Percentiles rank a stretch among this genome's conserved stretches.
Evolutionary conservation across 2,329 filamentous ascomycete species (phyloP).

Genomic region (Seiridium cupressi): DNA sequence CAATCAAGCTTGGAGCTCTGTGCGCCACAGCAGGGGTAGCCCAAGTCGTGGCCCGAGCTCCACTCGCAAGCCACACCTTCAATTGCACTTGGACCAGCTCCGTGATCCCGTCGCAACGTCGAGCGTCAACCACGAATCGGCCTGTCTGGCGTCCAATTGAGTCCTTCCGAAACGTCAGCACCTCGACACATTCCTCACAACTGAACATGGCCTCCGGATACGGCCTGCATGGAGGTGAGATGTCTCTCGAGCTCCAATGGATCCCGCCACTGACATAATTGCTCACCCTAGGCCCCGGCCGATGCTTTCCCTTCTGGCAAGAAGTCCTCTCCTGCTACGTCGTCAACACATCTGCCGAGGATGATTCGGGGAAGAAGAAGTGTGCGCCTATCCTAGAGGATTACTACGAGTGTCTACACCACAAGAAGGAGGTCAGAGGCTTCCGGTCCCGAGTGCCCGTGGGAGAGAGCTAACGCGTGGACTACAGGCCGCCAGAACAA

Average conservation of each 20-base stretch:
- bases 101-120: conserved; percentile 12
- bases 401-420: conserved; percentile 98
- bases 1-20: neutral
- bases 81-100: conserved; percentile 8
- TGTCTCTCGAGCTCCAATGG: conserved; percentile 19
- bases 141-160: conserved; percentile 10
- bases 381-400: conserved; percentile 85
- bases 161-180: conserved; percentile 5
- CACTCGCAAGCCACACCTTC: conserved; percentile 1
- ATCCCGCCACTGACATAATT: conserved; percentile 15
- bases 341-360: conserved; percentile 80
- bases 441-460: neutral
- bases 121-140: conserved; percentile 7
- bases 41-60: conserved; percentile 3
- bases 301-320: conserved; percentile 99
- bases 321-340: conserved; percentile 98
- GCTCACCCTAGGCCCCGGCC: conserved; percentile 51
- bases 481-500: conserved; percentile 70
- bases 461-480: conserved; percentile 6
- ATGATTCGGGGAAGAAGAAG: conserved; percentile 80
- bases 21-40: neutral
- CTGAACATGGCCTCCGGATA: conserved; percentile 74
- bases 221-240: conserved; percentile 75
- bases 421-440: conserved; percentile 89
- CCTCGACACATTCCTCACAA: neutral